phyloP scores from a whole-genome alignment of 1,284 basidiomycete genomes.

The Cerioporus squamosus region DNA sequence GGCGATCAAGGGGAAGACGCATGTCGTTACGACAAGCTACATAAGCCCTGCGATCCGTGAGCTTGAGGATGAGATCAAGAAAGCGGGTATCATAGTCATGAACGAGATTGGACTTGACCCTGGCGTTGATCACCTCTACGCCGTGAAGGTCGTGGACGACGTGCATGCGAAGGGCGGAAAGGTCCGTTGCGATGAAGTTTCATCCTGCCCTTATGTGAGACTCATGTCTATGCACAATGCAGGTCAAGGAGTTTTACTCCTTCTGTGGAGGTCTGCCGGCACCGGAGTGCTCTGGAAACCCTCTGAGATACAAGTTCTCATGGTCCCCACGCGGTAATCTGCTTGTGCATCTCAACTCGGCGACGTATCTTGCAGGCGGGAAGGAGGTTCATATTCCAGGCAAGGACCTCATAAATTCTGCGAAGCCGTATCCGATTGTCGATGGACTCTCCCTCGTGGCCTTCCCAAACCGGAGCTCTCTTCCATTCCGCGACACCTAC shows the following conservation, averaged over 20 bases:
- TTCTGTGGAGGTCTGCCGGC: constrained; percentile 98
- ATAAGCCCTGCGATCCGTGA: constrained; percentile 90
- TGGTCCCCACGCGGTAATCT: constrained; percentile 98
- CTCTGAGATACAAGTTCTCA: constrained; percentile 99
- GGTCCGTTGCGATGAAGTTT: constrained; percentile 45
- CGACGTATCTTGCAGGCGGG: constrained; percentile 78
- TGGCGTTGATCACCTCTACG: constrained; percentile 94
- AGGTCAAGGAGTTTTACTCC: constrained; percentile 94
- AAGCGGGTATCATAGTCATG: constrained; percentile 93
- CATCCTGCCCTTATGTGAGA: background rate
- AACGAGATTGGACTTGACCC: constrained; percentile 99
- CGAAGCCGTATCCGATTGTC: constrained; percentile 94
- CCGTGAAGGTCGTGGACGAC: constrained; percentile 95
- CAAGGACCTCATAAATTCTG: constrained; percentile 82
- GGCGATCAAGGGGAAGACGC: constrained; percentile 92
- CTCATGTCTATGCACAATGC: background rate
- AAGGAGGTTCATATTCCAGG: constrained; percentile 69
- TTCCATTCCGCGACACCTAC: constrained; percentile 87
- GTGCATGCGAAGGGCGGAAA: constrained; percentile 95
- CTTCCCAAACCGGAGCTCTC: constrained; percentile 97
- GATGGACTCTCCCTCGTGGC: constrained; percentile 96
- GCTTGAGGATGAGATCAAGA: constrained; percentile 83
- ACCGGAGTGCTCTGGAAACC: constrained; percentile 91
- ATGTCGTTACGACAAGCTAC: constrained; percentile 98
- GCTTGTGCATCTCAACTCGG: constrained; percentile 92